Evolutionary conservation across 108 stramenopile species (phyloP).

Genomic region (Chaetoceros tenuissimus): DNA sequence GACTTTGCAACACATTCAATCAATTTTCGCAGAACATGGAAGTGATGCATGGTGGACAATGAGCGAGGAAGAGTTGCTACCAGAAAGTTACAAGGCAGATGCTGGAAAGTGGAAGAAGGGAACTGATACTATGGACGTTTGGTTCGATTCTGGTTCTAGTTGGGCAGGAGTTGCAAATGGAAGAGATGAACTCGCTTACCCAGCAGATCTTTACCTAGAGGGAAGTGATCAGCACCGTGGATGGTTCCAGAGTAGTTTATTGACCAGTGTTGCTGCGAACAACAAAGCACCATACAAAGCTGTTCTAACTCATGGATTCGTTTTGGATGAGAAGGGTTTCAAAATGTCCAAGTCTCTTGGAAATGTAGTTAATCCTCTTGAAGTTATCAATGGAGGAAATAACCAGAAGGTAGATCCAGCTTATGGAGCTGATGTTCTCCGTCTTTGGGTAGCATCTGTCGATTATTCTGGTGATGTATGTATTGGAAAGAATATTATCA

Average conservation of each 20-base stretch:
- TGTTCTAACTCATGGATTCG: conserved; percentile 98
- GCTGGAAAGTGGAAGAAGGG: conserved; percentile 92
- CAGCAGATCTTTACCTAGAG: conserved; percentile 89
- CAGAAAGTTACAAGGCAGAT: conserved; percentile 64
- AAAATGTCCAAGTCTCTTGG: conserved; percentile 99
- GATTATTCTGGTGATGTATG: conserved; percentile 94
- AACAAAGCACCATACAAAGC: conserved; percentile 88
- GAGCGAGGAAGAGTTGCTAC: conserved; percentile 83
- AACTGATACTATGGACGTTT: conserved; percentile 99
- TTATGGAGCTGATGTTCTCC: conserved; percentile 96
- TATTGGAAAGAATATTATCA: conserved; percentile 87
- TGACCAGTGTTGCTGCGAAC: conserved; percentile 91
- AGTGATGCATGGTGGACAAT: conserved; percentile 96
- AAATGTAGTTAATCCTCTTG: conserved; percentile 91
- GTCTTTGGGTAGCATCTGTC: conserved; percentile 95
- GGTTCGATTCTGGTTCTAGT: conserved; percentile 98
- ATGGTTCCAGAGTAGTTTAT: conserved; percentile 97
- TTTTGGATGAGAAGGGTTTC: conserved; percentile 95
- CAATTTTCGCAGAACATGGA: conserved; percentile 83
- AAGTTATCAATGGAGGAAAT: conserved; percentile 93
- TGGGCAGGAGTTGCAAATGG: conserved; percentile 91
- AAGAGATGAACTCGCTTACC: conserved; percentile 79
- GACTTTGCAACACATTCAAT: conserved; percentile 76
- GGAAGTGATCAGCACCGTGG: conserved; percentile 97
- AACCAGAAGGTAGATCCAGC: conserved; percentile 93